Percentiles rank a stretch among this genome's conserved stretches.
Conservation (phyloP, 495 filamentous ascomycete genomes). For the Neurospora cerealis region DNA sequence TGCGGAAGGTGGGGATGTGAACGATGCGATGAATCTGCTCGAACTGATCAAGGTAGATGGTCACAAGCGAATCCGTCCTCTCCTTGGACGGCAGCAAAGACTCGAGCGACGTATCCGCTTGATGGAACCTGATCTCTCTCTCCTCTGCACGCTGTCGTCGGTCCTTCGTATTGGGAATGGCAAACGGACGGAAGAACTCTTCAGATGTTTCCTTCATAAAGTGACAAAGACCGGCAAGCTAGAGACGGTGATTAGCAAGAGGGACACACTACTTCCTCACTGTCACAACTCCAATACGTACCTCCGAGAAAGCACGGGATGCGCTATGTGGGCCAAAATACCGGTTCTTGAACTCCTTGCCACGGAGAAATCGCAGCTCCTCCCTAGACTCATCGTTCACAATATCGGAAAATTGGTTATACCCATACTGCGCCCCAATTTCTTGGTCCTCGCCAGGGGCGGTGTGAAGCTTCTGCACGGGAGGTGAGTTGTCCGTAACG, state of each 20-base stretch:
- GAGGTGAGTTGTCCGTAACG: conserved; percentile 22
- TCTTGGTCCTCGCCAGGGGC: conserved; percentile 8
- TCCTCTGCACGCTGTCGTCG: conserved; percentile 19
- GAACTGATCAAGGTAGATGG: conserved; percentile 34
- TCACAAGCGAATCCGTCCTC: conserved; percentile 27
- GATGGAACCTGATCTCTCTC: conserved; percentile 25
- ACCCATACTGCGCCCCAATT: conserved; percentile 8
- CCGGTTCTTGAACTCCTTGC: conserved; percentile 35
- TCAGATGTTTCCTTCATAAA: conserved; percentile 37
- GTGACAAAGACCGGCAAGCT: conserved; percentile 36
- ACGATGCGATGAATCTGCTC: conserved; percentile 38
- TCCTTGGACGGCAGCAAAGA: conserved; percentile 27
- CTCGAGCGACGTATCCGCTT: conserved; percentile 26
- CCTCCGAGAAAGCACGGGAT: conserved; percentile 29
- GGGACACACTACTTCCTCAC: not conserved
- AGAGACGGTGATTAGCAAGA: conserved; percentile 1
- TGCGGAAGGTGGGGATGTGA: conserved; percentile 35
- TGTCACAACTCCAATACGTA: conserved; percentile 1
- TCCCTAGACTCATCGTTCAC: conserved; percentile 3
- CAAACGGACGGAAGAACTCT: conserved; percentile 32
- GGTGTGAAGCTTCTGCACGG: not conserved
- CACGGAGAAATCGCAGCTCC: conserved; percentile 28
- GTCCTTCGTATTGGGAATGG: conserved; percentile 26
- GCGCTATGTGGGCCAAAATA: conserved; percentile 41
- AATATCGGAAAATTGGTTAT: conserved; percentile 15